phyloP scores from a whole-genome alignment of 352 stramenopile genomes.

The Vaucheria bursata region DNA sequence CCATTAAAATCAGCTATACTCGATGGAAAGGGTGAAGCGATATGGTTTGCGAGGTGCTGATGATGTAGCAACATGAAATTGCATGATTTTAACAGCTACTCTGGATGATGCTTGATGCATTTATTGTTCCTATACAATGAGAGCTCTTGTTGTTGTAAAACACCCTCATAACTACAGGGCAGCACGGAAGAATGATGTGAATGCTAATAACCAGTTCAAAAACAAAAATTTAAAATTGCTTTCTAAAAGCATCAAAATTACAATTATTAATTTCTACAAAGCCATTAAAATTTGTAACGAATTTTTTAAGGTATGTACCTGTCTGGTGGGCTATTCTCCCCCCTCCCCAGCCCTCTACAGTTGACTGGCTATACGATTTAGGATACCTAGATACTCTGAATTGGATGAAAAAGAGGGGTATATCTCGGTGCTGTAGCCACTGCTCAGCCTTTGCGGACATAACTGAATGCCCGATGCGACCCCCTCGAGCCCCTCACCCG shows the following conservation, averaged over 20 bases:
- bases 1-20: too few species aligned
- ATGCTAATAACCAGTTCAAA: background rate
- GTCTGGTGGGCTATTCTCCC: conserved; percentile 48
- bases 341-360: conserved; percentile 33
- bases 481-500: conserved; percentile 20
- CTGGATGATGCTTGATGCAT: background rate
- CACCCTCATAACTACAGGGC: background rate
- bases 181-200: background rate
- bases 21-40: too few species aligned
- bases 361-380: conserved; percentile 53
- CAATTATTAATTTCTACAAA: too few species aligned
- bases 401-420: conserved; percentile 38
- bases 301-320: conserved; percentile 43
- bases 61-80: too few species aligned
- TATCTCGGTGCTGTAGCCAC: conserved; percentile 27
- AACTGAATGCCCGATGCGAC: conserved; percentile 23
- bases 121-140: background rate
- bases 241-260: too few species aligned
- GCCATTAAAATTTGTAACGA: background rate
- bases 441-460: background rate
- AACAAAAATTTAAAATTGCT: too few species aligned
- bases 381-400: conserved; percentile 46
- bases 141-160: background rate
- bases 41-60: too few species aligned
- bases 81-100: too few species aligned